Conservation (phyloP, 2,329 filamentous ascomycete genomes). For the Alternaria sp. region DNA sequence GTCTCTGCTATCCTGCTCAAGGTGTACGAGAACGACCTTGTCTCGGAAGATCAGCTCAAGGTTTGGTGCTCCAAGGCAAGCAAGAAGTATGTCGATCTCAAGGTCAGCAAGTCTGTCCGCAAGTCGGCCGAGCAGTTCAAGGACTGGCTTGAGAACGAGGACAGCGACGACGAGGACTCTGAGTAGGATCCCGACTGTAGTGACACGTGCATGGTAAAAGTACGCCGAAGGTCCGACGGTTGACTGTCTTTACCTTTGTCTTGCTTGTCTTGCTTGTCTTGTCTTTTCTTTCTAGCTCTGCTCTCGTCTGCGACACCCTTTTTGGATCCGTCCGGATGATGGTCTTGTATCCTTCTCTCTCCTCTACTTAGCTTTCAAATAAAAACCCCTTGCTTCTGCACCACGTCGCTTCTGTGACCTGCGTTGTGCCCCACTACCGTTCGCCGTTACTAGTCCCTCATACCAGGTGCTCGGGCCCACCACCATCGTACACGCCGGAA, state of each 20-base stretch:
- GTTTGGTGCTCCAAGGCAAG: constrained; percentile 94
- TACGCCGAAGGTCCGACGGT: constrained; percentile 15
- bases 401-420: constrained; percentile 11
- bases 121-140: constrained; percentile 94
- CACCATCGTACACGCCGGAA: constrained; percentile 18
- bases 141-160: constrained; percentile 84
- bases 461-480: constrained; percentile 26
- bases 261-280: constrained; percentile 22
- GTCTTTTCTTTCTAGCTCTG: constrained; percentile 27
- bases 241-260: constrained; percentile 18
- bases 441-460: constrained; percentile 13
- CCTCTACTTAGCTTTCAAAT: constrained; percentile 27
- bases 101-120: constrained; percentile 92
- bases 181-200: constrained; percentile 29
- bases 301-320: constrained; percentile 21
- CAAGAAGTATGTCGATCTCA: constrained; percentile 95
- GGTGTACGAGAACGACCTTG: constrained; percentile 89
- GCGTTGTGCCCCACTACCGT: constrained; percentile 19
- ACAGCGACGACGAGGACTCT: constrained; percentile 62
- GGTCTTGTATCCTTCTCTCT: constrained; percentile 23
- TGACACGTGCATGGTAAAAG: constrained; percentile 10
- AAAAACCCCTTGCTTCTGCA: constrained; percentile 21
- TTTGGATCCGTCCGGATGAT: constrained; percentile 7
- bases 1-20: constrained; percentile 87
- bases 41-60: constrained; percentile 86